A percentile compares a stretch with the other conserved stretches of the same genome.
Evolutionary conservation across 495 filamentous ascomycete species (phyloP).

Genomic region (Aspergillus heteromorphus): DNA sequence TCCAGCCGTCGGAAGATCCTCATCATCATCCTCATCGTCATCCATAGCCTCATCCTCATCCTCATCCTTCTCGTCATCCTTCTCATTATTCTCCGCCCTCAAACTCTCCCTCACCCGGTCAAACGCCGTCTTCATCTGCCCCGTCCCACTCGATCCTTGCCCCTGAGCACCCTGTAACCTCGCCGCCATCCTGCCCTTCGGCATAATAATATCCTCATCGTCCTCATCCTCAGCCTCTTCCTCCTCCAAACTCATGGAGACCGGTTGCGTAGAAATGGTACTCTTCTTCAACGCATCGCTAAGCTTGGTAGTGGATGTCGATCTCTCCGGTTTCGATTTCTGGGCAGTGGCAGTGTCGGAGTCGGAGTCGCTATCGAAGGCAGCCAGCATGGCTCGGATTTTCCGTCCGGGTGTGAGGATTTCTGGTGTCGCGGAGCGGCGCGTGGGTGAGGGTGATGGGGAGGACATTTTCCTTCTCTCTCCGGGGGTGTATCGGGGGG

Average conservation of each 20-base stretch:
- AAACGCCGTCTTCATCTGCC: conserved; percentile 26
- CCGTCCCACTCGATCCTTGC: conserved; percentile 6
- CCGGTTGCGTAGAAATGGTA: conserved; percentile 1
- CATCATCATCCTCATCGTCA: conserved; percentile 20
- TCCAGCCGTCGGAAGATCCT: conserved; percentile 34
- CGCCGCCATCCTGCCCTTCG: conserved; percentile 66
- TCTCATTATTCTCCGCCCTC: conserved; percentile 11
- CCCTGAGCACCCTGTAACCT: conserved; percentile 48
- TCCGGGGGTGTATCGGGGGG: neutral
- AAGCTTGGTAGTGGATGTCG: conserved; percentile 11
- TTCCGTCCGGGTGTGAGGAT: conserved; percentile 65
- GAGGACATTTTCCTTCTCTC: conserved; percentile 27
- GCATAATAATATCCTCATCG: conserved; percentile 47
- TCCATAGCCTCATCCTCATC: conserved; percentile 3
- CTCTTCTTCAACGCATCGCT: conserved; percentile 22
- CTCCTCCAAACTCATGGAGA: neutral
- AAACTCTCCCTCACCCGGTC: conserved; percentile 30
- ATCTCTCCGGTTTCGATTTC: too few species aligned
- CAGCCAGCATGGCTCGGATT: conserved; percentile 61
- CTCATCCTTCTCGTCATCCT: conserved; percentile 4
- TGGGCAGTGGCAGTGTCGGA: too few species aligned
- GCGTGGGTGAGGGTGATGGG: conserved; percentile 38
- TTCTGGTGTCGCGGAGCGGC: conserved; percentile 36
- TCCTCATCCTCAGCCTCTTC: conserved; percentile 15
- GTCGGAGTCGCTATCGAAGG: conserved; percentile 55